Base-by-base conservation (phyloP, 495 filamentous ascomycete species). In the Xylaria intraflava region DNA sequence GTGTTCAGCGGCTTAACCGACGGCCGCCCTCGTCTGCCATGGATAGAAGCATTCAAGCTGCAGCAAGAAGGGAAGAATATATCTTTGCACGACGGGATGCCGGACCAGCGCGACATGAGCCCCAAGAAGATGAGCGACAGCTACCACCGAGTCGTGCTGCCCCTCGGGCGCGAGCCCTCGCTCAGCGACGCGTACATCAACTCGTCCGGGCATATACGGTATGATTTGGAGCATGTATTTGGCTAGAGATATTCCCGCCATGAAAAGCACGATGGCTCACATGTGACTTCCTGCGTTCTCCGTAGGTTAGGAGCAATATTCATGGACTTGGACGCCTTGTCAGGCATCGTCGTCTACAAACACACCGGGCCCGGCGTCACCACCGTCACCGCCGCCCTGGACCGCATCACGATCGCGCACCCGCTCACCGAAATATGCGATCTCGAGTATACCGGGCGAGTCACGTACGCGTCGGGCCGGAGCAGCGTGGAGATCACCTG, bases 241-340 rank as follows among this genome's bases (percentile, higher is more conserved):
- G 88, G 88, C 0, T 82, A 85, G 0, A 66, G 90, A n/a, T 77
- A 90, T n/a, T 35, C n/a, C n/a, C 20, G 39, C 14, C 39, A 42
- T 22, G 35, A 42, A 35, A 6, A 42, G n/a, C 22, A 42, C 11
- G 20, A 43, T 43, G 41, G 20, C 20, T 43, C 24, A 43, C 41
- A 43, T 38, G 35, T 38, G 35, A 17, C 35, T 38, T 19, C 2
- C 35, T 38, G 14, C 35, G 9, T 17, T 4, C 16, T 6, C n/a
- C 16, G 23, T 33, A 55, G 68, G 19, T 71, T 90, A 6, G 88
- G 88, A 0, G 82, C 85, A 0, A 66, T 90, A 14, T 77, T 92
- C 53, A 90, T 90, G 83, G 88, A 92, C 52, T 76, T 94, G 7
- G 89, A 92, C 70, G 89, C 89, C 1, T 63, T 92, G 8, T 85